phyloP scores from a whole-genome alignment of 164 flowering plant genomes.

The Hamamelis virginiana region DNA sequence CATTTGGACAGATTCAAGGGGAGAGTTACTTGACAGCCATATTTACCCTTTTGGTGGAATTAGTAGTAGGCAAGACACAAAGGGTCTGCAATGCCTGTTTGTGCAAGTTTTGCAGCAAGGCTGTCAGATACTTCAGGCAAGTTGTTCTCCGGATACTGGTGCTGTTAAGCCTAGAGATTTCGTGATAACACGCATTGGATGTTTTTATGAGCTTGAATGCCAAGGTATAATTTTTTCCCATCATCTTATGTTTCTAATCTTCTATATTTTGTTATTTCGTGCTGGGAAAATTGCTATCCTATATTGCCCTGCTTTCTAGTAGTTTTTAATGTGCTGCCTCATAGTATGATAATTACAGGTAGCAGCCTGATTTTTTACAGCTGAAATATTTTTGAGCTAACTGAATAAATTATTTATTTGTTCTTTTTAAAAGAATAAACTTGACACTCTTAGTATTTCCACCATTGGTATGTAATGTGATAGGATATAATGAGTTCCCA shows the following conservation, averaged over 20 bases:
- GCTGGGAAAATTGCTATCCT: neutral
- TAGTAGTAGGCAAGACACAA: conserved; percentile 96
- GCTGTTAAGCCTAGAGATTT: conserved; percentile 77
- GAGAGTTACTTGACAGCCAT: conserved; percentile 91
- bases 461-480: neutral
- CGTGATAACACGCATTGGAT: conserved; percentile 88
- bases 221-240: conserved; percentile 51
- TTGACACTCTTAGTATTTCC: too few relatives aligned
- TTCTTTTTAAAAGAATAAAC: too few relatives aligned
- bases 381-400: neutral
- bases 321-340: neutral
- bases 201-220: conserved; percentile 92
- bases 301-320: neutral
- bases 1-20: conserved; percentile 97
- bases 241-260: conserved; percentile 2
- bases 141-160: conserved; percentile 61
- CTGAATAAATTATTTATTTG: too few relatives aligned
- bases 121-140: conserved; percentile 79
- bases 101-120: conserved; percentile 92
- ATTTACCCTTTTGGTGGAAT: conserved; percentile 98
- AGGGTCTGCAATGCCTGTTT: conserved; percentile 89
- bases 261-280: conserved; percentile 1
- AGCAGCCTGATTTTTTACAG: neutral
- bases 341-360: neutral
- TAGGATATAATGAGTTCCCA: neutral